Conservation (phyloP, 495 filamentous ascomycete genomes). For the Penicillium argentinense region DNA sequence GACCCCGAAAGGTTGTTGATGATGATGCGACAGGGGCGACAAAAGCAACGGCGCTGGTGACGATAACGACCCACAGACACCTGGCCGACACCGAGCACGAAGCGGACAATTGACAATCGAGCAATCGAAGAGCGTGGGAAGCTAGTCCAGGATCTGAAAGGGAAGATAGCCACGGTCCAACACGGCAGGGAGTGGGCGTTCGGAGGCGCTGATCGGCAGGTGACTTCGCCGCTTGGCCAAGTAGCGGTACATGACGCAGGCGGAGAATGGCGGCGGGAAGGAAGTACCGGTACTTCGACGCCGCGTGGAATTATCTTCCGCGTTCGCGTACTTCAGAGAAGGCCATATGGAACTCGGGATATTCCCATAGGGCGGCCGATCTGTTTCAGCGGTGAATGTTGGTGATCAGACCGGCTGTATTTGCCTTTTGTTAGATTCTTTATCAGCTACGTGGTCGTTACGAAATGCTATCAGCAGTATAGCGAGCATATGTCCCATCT, state of each 20-base stretch:
- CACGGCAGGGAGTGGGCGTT: conserved; percentile 4
- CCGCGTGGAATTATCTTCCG: background rate
- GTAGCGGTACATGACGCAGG: conserved; percentile 26
- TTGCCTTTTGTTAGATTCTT: too few species aligned
- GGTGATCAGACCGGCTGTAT: too few species aligned
- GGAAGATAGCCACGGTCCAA: conserved; percentile 4
- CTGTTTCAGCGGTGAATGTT: too few species aligned
- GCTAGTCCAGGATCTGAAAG: background rate
- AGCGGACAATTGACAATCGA: background rate
- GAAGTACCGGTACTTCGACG: conserved; percentile 17
- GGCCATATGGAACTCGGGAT: background rate
- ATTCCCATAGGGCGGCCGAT: too few species aligned
- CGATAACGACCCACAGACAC: background rate
- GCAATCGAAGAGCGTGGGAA: background rate
- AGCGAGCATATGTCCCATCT: too few species aligned
- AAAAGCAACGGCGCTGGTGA: background rate
- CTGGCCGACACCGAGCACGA: background rate
- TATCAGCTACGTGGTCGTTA: background rate
- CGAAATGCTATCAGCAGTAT: background rate
- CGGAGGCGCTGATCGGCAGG: conserved; percentile 24
- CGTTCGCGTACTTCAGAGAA: background rate
- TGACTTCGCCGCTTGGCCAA: conserved; percentile 26
- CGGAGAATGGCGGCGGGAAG: background rate
- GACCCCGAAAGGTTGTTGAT: background rate
- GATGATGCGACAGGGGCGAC: background rate